Evolutionary conservation across 192 early-diverging fungal species (phyloP), one percentile per base, ranked within the genome.

Genomic region (Funneliformis geosporum): DNA sequence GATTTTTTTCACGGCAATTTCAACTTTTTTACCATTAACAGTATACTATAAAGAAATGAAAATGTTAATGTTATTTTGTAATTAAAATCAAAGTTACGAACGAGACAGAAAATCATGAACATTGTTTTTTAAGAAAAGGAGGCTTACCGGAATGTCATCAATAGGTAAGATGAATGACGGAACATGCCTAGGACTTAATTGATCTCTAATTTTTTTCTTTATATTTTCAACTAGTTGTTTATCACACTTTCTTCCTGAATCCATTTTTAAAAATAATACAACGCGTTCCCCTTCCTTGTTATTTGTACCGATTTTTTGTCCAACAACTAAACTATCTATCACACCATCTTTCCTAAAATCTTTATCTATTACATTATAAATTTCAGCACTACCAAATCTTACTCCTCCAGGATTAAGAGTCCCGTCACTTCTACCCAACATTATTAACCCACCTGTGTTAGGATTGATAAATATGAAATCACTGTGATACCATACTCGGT

Each of bases 1-100:
- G 88, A 88, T 97, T 85, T 78, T 89, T 83, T 98, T 99, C 67
- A 99, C 96, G 1, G 96, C 97, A 43, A 99, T 91, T 83, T 99
- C 98, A 12, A 98, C 96, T 85, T 98, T 98, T 80, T 99, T 99
- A 55, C 98, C 96, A 66, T 95, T 98, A 75, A 95, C 87, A 1
- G 98, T 99, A 85, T 98, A 94, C 88, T 90, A 71, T 40, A 80
- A 55, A 80, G 69, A 55, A 38, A 62, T 27, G 12, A 50, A 27
- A 67, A 59, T 42, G 8, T 44, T 69, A n/a, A n/a, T n/a, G n/a
- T n/a, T n/a, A n/a, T n/a, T n/a, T n/a, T n/a, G n/a, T n/a, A n/a
- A n/a, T n/a, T n/a, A n/a, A n/a, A n/a, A n/a, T n/a, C n/a, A n/a
- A n/a, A n/a, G n/a, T n/a, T n/a, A n/a, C n/a, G n/a, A n/a, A n/a